Base-by-base conservation (phyloP, 495 filamentous ascomycete genomes). In the Sphaerosporella brunnea region DNA sequence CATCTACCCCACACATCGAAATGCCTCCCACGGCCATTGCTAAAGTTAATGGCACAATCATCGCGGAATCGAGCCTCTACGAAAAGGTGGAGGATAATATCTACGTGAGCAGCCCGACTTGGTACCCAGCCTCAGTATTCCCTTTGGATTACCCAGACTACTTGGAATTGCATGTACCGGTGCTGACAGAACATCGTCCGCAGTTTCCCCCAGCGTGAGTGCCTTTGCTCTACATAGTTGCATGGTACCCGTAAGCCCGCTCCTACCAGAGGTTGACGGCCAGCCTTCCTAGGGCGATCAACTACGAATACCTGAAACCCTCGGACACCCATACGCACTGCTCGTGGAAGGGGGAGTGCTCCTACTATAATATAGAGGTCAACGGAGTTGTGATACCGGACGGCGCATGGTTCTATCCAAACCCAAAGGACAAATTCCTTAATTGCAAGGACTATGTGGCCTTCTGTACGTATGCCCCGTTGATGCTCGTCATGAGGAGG, bases 41-140 rank as follows among this genome's bases (percentile, higher is more conserved):
- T 15, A 72, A 65, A 40, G 63, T 79, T 36, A 68, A 73, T 49
- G 76, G 71, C 52, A 66, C 64, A 28, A 58, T 70, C 36, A 64
- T 84, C 45, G 79, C 78, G 16, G 69, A 75, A 53, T 67, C 78
- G 0, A 69, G 76, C 19, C 62, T 63, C 16, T 83, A 73, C 63
- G 73, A 78, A 59, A 64, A 71, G 3, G 77, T 83, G 11, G 80
- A 83, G 58, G 78, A 77, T 45, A 84, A 82, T 59, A 67, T 83
- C 53, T 83, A 84, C 53, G 78, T 79, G 62, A 45, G 64, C 53
- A 3, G 21, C 5, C 9, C 23, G 23, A 25, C 9, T n/a, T 26
- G 40, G 40, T 43, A 43, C 23, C 38, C 41, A 45, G 1, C 24
- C 2, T 23, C 23, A 15, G 3, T 30, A 26, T 45, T 25, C 11